Conservation (phyloP, 495 filamentous ascomycete genomes). For the Penicillium nucicola region DNA sequence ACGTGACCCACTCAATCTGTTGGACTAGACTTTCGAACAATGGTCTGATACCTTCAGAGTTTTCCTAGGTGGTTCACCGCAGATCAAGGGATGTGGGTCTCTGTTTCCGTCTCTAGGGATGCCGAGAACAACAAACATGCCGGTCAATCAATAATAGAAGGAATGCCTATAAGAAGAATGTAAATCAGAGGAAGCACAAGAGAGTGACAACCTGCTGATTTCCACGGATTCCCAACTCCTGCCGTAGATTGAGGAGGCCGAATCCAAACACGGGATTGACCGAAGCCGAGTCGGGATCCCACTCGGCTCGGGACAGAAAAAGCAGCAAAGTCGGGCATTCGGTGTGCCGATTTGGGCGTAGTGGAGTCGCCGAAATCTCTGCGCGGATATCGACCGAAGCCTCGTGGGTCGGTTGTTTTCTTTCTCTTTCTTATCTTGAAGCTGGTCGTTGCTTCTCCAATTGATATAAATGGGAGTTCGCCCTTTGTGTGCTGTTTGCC, state of each 20-base stretch:
- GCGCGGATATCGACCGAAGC: conserved; percentile 21
- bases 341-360: conserved; percentile 26
- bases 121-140: conserved; percentile 1
- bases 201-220: no score
- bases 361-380: conserved; percentile 22
- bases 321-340: conserved; percentile 9
- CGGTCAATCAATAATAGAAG: background rate
- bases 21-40: background rate
- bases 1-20: background rate
- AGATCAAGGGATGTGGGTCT: conserved; percentile 25
- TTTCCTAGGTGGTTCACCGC: conserved; percentile 15
- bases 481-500: conserved; percentile 1
- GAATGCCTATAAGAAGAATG: background rate
- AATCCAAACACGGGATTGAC: background rate
- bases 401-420: conserved; percentile 18
- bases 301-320: conserved; percentile 12
- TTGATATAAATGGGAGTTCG: conserved; percentile 11
- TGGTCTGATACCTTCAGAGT: conserved; percentile 10
- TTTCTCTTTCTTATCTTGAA: conserved; percentile 10
- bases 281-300: conserved; percentile 19
- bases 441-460: conserved; percentile 1
- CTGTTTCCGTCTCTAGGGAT: conserved; percentile 16
- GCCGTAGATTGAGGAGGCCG: no score
- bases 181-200: no score
- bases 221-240: no score